phyloP scores from a whole-genome alignment of 192 early-diverging fungal genomes.

The Spizellomyces punctatus region DNA sequence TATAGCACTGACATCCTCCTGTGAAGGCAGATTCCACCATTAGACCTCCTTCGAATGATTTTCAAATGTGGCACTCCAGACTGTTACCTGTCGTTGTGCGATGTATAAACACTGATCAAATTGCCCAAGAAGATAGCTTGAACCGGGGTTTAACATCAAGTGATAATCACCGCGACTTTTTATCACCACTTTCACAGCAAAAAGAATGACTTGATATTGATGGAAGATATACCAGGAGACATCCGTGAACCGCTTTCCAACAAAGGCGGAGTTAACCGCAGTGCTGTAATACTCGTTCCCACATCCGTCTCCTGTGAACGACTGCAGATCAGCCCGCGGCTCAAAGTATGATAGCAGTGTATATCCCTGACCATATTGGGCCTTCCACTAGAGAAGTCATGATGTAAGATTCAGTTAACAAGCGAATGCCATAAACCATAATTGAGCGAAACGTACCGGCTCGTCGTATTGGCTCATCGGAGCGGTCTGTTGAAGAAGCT shows the following conservation, averaged over 20 bases:
- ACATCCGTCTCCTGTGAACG: constrained; percentile 55
- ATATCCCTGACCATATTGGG: background rate
- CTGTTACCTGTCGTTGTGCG: no score
- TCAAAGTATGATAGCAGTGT: constrained; percentile 13
- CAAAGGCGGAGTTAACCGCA: constrained; percentile 54
- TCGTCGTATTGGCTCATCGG: no score
- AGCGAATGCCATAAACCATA: no score
- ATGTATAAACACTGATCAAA: constrained; percentile 48
- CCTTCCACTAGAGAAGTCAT: no score
- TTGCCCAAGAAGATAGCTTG: constrained; percentile 46
- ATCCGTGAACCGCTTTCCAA: constrained; percentile 63
- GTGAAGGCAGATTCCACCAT: no score
- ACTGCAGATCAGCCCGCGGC: no score
- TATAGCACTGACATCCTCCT: no score
- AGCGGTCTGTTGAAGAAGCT: no score
- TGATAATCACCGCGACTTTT: constrained; percentile 32
- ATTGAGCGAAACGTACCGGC: no score
- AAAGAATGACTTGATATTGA: constrained; percentile 46
- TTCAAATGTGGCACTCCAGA: no score
- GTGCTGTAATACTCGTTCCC: constrained; percentile 66
- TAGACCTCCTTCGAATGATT: no score
- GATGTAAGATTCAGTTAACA: no score
- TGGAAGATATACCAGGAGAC: constrained; percentile 50
- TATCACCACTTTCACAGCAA: constrained; percentile 37
- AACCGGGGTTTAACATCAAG: constrained; percentile 65